These are phyloP conservation scores for Chaetothyriales sp. DNA, from an alignment of 2,329 filamentous ascomycete genomes.

Conservation along the genomic window DNA sequence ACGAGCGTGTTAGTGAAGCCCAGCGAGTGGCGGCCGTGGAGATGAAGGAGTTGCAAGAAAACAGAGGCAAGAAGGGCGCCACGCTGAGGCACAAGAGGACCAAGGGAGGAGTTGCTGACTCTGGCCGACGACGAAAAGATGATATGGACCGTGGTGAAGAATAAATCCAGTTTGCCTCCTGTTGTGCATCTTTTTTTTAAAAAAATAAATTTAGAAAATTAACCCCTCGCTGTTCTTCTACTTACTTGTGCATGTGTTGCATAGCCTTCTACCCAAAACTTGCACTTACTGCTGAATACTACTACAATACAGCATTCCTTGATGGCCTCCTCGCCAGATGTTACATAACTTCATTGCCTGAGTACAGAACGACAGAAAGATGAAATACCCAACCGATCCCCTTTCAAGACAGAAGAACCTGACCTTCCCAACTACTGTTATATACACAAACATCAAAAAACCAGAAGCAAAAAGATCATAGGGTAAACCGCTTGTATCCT, in stretches of 20 bases:
- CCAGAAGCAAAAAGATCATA: constrained; percentile 23
- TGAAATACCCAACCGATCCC: background rate
- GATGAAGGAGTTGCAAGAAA: constrained; percentile 67
- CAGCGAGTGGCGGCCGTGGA: constrained; percentile 62
- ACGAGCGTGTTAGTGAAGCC: constrained; percentile 62
- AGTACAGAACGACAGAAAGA: background rate
- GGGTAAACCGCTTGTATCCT: constrained; percentile 53
- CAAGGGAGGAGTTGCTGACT: constrained; percentile 16
- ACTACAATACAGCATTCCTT: background rate
- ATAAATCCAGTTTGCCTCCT: constrained; percentile 21
- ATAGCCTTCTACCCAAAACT: background rate
- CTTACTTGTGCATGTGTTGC: background rate
- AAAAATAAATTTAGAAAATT: too few relatives aligned
- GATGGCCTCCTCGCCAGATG: too few relatives aligned
- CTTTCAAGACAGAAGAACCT: background rate
- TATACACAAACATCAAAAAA: background rate
- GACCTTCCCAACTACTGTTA: background rate
- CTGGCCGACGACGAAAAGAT: constrained; percentile 37
- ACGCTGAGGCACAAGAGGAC: constrained; percentile 37
- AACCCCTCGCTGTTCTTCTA: background rate
- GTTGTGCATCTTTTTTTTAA: too few relatives aligned
- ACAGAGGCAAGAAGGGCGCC: constrained; percentile 22
- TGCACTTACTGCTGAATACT: background rate
- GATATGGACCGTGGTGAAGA: constrained; percentile 66
- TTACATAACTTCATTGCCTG: too few relatives aligned